These are phyloP conservation scores for Juncus inflexus DNA, from an alignment of 176 grass and related monocot genomes.

Conservation along the genomic window DNA sequence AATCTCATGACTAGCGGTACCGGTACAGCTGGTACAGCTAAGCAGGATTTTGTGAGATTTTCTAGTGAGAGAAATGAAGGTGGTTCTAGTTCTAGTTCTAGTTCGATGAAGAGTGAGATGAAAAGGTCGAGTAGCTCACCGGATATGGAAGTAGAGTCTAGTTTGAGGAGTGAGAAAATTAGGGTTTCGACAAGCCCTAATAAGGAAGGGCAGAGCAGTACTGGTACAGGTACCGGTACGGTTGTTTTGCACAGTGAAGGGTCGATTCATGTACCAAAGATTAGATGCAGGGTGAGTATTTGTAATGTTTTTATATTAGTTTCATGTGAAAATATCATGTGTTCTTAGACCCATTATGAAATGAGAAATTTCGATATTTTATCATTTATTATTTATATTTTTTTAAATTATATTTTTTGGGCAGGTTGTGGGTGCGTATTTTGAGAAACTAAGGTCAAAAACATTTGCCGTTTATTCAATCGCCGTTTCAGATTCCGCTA, in stretches of 20 bases:
- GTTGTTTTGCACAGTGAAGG: constrained; percentile 44
- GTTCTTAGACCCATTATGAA: too few species aligned
- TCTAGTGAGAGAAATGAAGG: constrained; percentile 35
- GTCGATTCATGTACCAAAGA: constrained; percentile 59
- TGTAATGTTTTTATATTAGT: not conserved
- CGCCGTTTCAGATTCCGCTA: constrained; percentile 77
- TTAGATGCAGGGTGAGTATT: constrained; percentile 86
- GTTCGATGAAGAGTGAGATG: constrained; percentile 42
- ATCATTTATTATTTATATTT: too few species aligned
- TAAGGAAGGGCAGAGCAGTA: constrained; percentile 33
- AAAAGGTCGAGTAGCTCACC: constrained; percentile 82
- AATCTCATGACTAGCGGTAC: constrained; percentile 67
- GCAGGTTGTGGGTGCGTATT: constrained; percentile 97
- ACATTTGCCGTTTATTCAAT: constrained; percentile 99
- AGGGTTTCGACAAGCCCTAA: constrained; percentile 25
- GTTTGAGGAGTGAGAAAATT: constrained; percentile 38
- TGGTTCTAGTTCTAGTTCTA: constrained; percentile 12
- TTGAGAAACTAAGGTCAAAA: constrained; percentile 86
- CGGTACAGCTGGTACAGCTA: constrained; percentile 26
- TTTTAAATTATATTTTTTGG: too few species aligned
- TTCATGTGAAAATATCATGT: too few species aligned
- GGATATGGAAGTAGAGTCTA: constrained; percentile 69
- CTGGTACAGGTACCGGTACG: constrained; percentile 33
- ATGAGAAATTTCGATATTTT: too few species aligned
- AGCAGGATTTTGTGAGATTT: constrained; percentile 18